These are phyloP conservation scores for Tremella mesenterica DNA, from an alignment of 768 basidiomycete genomes.

Conservation along the genomic window DNA sequence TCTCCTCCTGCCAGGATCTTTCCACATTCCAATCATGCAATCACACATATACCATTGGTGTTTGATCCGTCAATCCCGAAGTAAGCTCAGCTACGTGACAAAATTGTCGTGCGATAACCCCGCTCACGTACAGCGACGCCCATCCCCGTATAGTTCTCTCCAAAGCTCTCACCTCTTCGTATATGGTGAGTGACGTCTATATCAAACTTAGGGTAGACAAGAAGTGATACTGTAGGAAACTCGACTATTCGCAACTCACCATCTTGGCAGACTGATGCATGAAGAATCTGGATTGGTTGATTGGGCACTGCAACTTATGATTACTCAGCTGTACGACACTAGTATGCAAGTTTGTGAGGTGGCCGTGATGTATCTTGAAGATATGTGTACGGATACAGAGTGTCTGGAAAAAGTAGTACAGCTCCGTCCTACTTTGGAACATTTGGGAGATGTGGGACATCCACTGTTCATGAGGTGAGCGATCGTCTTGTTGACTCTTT, in stretches of 20 bases:
- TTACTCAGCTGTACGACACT: slow-evolving; percentile 94
- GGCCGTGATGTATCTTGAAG: slow-evolving; percentile 80
- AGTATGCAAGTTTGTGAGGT: slow-evolving; percentile 79
- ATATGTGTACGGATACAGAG: slow-evolving; percentile 75
- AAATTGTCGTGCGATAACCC: too few species aligned
- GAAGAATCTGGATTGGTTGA: slow-evolving; percentile 57
- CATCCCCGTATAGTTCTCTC: slow-evolving; percentile 88
- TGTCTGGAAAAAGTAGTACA: slow-evolving; percentile 82
- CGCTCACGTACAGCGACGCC: slow-evolving; percentile 59
- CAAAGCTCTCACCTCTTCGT: slow-evolving; percentile 88
- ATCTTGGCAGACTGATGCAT: slow-evolving; percentile 72
- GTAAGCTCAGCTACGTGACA: too few species aligned
- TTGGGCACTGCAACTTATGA: slow-evolving; percentile 81
- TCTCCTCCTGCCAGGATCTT: background rate
- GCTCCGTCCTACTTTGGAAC: slow-evolving; percentile 90
- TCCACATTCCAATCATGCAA: too few species aligned
- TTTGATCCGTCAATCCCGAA: too few species aligned
- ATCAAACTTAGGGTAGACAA: background rate
- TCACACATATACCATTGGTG: too few species aligned
- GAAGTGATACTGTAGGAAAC: slow-evolving; percentile 55
- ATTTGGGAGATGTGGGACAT: slow-evolving; percentile 86
- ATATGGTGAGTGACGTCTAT: slow-evolving; percentile 53
- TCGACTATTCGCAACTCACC: slow-evolving; percentile 76
- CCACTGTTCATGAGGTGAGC: slow-evolving; percentile 73
- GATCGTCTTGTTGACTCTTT: too few species aligned